These are phyloP conservation scores for Chaetomiaceae sp. DNA, from an alignment of 2,329 filamentous ascomycete genomes.

Conservation along the genomic window DNA sequence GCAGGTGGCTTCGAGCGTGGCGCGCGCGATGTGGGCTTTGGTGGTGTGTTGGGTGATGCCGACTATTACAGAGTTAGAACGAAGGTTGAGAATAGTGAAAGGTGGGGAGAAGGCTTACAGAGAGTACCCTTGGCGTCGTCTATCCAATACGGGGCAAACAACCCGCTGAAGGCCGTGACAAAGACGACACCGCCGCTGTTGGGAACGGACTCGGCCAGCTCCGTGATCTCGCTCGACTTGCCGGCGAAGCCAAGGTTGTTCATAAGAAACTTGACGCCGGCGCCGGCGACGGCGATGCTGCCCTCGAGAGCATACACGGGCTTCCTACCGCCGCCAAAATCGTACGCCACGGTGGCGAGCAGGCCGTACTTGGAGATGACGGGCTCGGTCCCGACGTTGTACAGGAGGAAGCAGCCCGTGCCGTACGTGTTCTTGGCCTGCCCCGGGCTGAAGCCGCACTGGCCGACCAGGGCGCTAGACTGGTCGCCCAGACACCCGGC, in stretches of 20 bases:
- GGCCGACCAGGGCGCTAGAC: constrained; percentile 78
- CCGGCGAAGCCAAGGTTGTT: constrained; percentile 60
- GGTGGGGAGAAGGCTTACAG: constrained; percentile 32
- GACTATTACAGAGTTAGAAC: constrained; percentile 42
- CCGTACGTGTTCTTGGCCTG: constrained; percentile 89
- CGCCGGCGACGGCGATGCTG: constrained; percentile 76
- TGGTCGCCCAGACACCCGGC: constrained; percentile 86
- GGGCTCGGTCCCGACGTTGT: constrained; percentile 80
- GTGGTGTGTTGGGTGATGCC: constrained; percentile 83
- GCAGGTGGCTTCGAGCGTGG: constrained; percentile 85
- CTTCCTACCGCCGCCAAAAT: constrained; percentile 58
- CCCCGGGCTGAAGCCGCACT: constrained; percentile 77
- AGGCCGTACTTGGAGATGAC: constrained; percentile 81
- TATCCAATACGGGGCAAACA: constrained; percentile 94
- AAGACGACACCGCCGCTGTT: constrained; percentile 83
- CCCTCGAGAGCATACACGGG: constrained; percentile 80
- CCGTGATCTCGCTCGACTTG: constrained; percentile 45
- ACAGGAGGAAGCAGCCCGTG: constrained; percentile 83
- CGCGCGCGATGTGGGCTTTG: constrained; percentile 80
- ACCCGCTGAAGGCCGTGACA: constrained; percentile 84
- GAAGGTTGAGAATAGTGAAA: background rate
- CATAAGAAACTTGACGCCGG: constrained; percentile 70
- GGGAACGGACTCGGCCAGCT: constrained; percentile 48
- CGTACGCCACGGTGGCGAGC: constrained; percentile 81
- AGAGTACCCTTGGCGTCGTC: constrained; percentile 87